A percentile compares a stretch with the other conserved stretches of the same genome.
Conservation (phyloP, 2,329 filamentous ascomycete genomes). For the Arthrobotrys megalospora region DNA sequence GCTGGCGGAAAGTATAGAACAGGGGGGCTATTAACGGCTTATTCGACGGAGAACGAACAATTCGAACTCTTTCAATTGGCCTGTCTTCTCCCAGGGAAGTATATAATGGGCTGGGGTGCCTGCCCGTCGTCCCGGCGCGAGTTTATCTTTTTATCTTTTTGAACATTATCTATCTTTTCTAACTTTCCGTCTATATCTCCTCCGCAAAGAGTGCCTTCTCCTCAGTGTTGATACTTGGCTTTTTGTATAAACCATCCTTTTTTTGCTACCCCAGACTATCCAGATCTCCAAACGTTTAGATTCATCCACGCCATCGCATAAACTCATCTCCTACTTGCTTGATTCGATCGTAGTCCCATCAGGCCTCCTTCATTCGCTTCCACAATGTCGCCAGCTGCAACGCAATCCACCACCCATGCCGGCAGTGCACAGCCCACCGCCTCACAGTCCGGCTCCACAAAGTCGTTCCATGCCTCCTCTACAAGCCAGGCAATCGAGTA, state of each 20-base stretch:
- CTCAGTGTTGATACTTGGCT: neutral
- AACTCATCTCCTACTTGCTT: slow-evolving; percentile 11
- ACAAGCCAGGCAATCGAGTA: slow-evolving; percentile 83
- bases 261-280: slow-evolving; percentile 14
- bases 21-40: slow-evolving; percentile 55
- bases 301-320: neutral
- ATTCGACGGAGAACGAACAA: slow-evolving; percentile 8
- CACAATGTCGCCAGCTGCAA: slow-evolving; percentile 57
- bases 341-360: slow-evolving; percentile 8
- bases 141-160: slow-evolving; percentile 31
- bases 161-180: slow-evolving; percentile 23
- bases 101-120: slow-evolving; percentile 44
- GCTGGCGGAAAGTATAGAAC: slow-evolving; percentile 21
- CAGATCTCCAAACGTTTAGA: neutral
- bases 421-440: slow-evolving; percentile 12
- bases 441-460: slow-evolving; percentile 36
- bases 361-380: slow-evolving; percentile 41
- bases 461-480: slow-evolving; percentile 79
- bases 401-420: slow-evolving; percentile 27
- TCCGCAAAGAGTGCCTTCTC: neutral
- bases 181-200: slow-evolving; percentile 3
- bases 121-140: slow-evolving; percentile 30
- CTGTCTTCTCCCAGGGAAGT: neutral
- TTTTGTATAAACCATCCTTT: too few relatives aligned
- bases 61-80: slow-evolving; percentile 35